These are phyloP conservation scores for Ganoderma meredithae DNA, from an alignment of 1,284 basidiomycete species.

Conservation along the genomic window DNA sequence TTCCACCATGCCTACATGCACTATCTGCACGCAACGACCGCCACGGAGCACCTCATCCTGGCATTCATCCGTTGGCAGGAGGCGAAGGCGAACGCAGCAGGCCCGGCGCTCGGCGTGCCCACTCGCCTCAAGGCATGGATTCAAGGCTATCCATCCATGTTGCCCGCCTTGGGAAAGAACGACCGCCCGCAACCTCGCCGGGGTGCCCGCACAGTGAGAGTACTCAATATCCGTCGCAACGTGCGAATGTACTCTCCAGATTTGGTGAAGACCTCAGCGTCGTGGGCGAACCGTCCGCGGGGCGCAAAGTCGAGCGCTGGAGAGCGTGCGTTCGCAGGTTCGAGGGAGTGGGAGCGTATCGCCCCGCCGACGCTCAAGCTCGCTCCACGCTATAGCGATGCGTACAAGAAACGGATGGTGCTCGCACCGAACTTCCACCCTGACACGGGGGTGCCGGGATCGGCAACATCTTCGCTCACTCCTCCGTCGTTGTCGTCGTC, in stretches of 20 bases:
- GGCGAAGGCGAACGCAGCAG: constrained; percentile 43
- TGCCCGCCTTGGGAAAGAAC: constrained; percentile 53
- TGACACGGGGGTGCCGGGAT: constrained; percentile 45
- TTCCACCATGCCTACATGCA: constrained; percentile 83
- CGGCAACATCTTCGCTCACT: constrained; percentile 33
- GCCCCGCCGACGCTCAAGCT: constrained; percentile 63
- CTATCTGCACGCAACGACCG: constrained; percentile 83
- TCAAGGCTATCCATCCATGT: constrained; percentile 79
- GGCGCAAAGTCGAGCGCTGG: constrained; percentile 36
- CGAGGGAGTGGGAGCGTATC: constrained; percentile 80
- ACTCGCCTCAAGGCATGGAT: constrained; percentile 87
- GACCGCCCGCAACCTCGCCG: constrained; percentile 66
- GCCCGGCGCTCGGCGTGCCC: constrained; percentile 67
- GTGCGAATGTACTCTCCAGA: constrained; percentile 86
- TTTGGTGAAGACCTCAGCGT: constrained; percentile 74
- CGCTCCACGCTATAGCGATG: constrained; percentile 68
- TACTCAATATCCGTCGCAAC: constrained; percentile 77
- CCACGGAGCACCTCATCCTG: constrained; percentile 89
- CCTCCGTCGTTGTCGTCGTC: constrained; percentile 41
- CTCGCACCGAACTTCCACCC: constrained; percentile 66
- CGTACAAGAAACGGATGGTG: constrained; percentile 77
- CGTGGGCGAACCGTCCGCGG: constrained; percentile 64
- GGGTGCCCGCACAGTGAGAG: constrained; percentile 75
- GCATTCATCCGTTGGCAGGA: constrained; percentile 86
- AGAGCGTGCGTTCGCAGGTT: constrained; percentile 55